A percentile compares a stretch with the other conserved stretches of the same genome.
These are phyloP conservation scores for Salicornia ramosissima DNA, from an alignment of 148 eudicot genomes.

Conservation along the genomic window DNA sequence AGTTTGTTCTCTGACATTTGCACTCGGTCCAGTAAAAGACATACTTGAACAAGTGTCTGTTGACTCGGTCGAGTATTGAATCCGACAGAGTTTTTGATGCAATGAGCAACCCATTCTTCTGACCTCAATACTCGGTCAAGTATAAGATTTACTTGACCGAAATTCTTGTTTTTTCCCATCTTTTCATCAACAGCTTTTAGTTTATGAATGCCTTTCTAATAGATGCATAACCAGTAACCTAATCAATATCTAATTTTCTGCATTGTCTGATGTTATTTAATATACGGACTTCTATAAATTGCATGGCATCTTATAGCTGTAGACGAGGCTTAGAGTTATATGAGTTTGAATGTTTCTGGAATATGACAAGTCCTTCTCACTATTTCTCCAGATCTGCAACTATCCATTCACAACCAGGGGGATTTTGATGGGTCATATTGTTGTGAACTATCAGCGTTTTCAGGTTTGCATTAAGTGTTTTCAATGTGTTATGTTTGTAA, in stretches of 20 bases:
- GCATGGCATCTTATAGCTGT: conserved; percentile 2
- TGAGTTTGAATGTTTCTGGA: not conserved
- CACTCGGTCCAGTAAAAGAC: no score
- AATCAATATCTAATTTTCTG: not conserved
- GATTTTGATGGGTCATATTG: conserved; percentile 93
- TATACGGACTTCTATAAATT: not conserved
- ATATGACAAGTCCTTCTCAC: not conserved
- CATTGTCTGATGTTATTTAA: not conserved
- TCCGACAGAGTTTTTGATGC: no score
- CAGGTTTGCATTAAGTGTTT: conserved; percentile 48
- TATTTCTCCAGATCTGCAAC: conserved; percentile 67
- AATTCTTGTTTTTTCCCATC: no score
- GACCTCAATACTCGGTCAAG: no score
- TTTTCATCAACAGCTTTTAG: no score
- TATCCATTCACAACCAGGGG: conserved; percentile 98
- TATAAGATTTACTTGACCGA: no score
- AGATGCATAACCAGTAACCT: not conserved
- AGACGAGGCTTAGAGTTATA: not conserved
- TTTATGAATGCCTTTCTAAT: not conserved
- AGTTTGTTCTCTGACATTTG: no score
- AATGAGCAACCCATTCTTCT: no score
- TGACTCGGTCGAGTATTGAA: no score
- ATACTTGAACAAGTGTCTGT: no score
- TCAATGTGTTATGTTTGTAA: not conserved
- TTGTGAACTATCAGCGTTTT: conserved; percentile 69